A percentile compares a stretch with the other conserved stretches of the same genome.
Evolutionary conservation across 345 rosid species (phyloP).

Genomic region (Viola odorata): DNA sequence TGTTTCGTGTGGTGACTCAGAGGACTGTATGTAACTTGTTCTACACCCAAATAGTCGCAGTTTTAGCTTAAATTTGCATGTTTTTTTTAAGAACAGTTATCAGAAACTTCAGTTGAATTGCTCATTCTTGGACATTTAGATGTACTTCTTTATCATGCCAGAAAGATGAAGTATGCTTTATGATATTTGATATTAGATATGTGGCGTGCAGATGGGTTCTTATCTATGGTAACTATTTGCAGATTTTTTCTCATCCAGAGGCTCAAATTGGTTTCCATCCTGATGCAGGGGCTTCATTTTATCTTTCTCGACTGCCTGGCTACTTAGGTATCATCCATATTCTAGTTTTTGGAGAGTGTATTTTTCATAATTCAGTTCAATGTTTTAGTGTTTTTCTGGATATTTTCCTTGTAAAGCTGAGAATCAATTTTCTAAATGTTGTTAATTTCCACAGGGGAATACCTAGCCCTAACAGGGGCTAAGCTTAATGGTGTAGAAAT

Average conservation of each 20-base stretch:
- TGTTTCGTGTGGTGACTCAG: conserved; percentile 71
- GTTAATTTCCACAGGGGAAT: conserved; percentile 55
- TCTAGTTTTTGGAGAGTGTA: conserved; percentile 1
- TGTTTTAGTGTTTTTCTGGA: background rate
- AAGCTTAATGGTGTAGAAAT: conserved; percentile 82
- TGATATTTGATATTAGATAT: too few relatives aligned
- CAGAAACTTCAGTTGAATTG: too few relatives aligned
- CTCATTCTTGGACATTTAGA: too few relatives aligned
- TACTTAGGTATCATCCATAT: conserved; percentile 47
- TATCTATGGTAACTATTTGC: conserved; percentile 11
- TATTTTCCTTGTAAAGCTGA: background rate
- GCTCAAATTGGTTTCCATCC: conserved; percentile 84
- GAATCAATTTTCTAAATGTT: background rate
- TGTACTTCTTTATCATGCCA: too few relatives aligned
- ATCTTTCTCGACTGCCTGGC: conserved; percentile 86
- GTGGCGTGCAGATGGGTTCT: background rate
- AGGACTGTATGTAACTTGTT: conserved; percentile 56
- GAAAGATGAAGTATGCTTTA: too few relatives aligned
- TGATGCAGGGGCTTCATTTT: conserved; percentile 86
- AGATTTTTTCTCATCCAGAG: conserved; percentile 78
- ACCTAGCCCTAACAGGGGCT: conserved; percentile 85
- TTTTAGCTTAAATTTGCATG: background rate
- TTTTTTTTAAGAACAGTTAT: too few relatives aligned
- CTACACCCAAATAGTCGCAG: conserved; percentile 1
- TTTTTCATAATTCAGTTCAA: background rate